Base-by-base conservation (phyloP, 495 filamentous ascomycete genomes). In the Cenococcum geophilum region DNA sequence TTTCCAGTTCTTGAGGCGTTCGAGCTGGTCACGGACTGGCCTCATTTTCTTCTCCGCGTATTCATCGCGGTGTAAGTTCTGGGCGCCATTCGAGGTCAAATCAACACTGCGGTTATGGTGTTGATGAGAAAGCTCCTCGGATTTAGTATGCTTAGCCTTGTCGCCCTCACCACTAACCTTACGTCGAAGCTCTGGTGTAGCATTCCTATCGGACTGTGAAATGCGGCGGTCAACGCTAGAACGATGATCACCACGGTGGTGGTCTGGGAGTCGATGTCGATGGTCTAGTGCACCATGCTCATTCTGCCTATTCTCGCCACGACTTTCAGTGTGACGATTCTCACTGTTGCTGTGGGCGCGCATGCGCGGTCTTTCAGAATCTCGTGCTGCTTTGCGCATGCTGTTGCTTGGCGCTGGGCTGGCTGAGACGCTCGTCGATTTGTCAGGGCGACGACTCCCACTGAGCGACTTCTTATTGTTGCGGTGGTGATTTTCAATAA, bases 1-100 rank as follows among this genome's bases (percentile, higher is more conserved):
- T 83, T 82, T 60, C 82, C 86, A 0, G 82, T 88, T 74, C 18
- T 77, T 73, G 3, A 89, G 78, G 36, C 76, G 75, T 54, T 78
- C 78, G 6, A 91, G 72, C 59, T 81, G 84, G 11, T 79, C 75
- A 53, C 76, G 77, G 49, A 86, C 80, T 12, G 83, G 86, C 58
- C 78, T 80, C 69, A 88, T 79, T 53, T 85, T 74, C 63, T 74
- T 72, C 58, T 76, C 76, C n/a, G 83, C 73, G 74, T 83, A 79
- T 43, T 77, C 76, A 57, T 83, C 79, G 37, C 60, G 62, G 22
- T 75, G 62, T 43, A 45, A 27, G 51, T 68, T 66, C 60, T 64
- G 56, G 40, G 61, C 52, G 18, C 57, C 64, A 20, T 68, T 63
- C 50, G 61, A 62, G 5, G 62, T 42, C 18, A 55, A 58, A 37